Evolutionary conservation across 176 grass and related monocot species (phyloP).

Genomic region (Eleusine coracana): DNA sequence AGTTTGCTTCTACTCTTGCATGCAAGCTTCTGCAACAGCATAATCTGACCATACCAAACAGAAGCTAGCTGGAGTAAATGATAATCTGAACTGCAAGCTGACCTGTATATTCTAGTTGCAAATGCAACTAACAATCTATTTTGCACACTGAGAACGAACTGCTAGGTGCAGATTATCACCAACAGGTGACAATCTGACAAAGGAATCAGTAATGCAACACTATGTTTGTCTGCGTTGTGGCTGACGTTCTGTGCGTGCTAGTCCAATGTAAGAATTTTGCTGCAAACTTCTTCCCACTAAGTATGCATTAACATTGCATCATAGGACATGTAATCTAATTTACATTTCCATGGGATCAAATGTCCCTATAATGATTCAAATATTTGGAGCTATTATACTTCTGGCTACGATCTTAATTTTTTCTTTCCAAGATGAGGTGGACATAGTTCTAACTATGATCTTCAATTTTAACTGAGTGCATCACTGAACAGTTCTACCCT

Average conservation of each 20-base stretch:
- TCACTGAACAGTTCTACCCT: conserved; percentile 5
- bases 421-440: not conserved
- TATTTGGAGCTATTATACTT: conserved; percentile 7
- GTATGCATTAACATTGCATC: not conserved
- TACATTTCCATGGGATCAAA: conserved; percentile 13
- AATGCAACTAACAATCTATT: conserved; percentile 34
- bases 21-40: not conserved
- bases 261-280: not conserved
- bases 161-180: conserved; percentile 18
- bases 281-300: not conserved
- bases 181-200: conserved; percentile 24
- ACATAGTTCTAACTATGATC: not conserved
- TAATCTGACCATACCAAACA: conserved; percentile 3
- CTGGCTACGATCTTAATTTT: not conserved
- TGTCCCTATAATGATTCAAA: not conserved
- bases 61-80: conserved; percentile 24
- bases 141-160: conserved; percentile 15
- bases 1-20: not conserved
- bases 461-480: conserved; percentile 5
- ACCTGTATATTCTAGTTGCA: conserved; percentile 33
- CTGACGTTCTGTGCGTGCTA: conserved; percentile 26
- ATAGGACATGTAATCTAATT: not conserved
- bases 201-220: conserved; percentile 10
- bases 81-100: conserved; percentile 32
- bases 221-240: conserved; percentile 1